Conservation (phyloP, 371 early-diverging fungal genomes). For the Phascolomyces articulosus region DNA sequence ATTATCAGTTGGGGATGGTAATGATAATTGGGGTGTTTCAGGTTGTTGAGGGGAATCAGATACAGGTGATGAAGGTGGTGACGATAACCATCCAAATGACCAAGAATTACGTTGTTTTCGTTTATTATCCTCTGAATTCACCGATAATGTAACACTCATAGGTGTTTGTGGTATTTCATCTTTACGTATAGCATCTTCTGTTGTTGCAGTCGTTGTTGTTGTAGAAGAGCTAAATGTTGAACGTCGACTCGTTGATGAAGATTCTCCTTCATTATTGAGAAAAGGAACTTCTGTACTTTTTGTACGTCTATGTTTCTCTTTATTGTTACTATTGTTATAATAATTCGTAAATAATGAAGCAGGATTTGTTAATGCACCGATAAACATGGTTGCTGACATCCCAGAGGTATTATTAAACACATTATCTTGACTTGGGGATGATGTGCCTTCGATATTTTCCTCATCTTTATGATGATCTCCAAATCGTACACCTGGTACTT, state of each 20-base stretch:
- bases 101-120: constrained; percentile 10
- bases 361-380: constrained; percentile 12
- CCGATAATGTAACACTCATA: too few species aligned
- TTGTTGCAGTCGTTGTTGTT: too few species aligned
- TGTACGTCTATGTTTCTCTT: neutral
- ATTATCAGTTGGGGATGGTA: neutral
- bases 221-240: neutral
- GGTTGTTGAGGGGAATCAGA: constrained; percentile 2
- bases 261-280: neutral
- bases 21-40: neutral
- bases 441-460: neutral
- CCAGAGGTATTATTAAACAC: constrained; percentile 17
- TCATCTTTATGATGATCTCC: neutral
- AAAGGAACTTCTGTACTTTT: neutral
- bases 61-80: constrained; percentile 5
- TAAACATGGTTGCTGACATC: constrained; percentile 18
- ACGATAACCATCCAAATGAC: constrained; percentile 15
- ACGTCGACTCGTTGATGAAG: neutral
- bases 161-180: too few species aligned
- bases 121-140: neutral
- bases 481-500: neutral
- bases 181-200: too few species aligned
- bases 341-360: neutral
- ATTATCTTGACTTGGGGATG: constrained; percentile 4
- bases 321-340: neutral